Percentiles rank a stretch among this genome's conserved stretches.
Conservation (phyloP, 2,329 filamentous ascomycete genomes). For the Diaporthe australafricana region DNA sequence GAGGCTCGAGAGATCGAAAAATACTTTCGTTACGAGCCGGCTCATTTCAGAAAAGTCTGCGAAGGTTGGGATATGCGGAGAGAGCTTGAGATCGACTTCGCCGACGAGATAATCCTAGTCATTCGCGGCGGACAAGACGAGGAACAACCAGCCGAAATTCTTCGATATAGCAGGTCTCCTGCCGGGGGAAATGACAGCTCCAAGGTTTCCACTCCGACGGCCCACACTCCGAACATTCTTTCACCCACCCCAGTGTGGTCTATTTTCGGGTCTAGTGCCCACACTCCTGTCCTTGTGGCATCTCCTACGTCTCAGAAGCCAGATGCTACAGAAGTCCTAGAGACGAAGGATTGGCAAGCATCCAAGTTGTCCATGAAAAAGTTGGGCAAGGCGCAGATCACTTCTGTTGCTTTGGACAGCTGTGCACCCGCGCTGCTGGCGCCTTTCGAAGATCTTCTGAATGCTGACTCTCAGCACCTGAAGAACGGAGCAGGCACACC, state of each 20-base stretch:
- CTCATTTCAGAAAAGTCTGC: slow-evolving; percentile 82
- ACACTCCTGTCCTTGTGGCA: neutral
- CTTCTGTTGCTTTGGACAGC: slow-evolving; percentile 76
- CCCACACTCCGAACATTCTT: neutral
- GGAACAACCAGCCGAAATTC: slow-evolving; percentile 56
- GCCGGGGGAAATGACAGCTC: slow-evolving; percentile 27
- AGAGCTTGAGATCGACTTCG: slow-evolving; percentile 88
- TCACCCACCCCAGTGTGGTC: slow-evolving; percentile 25
- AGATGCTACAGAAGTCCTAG: neutral
- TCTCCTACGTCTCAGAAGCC: neutral
- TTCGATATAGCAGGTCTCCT: slow-evolving; percentile 56
- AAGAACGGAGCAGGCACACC: slow-evolving; percentile 53
- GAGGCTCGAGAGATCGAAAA: slow-evolving; percentile 87
- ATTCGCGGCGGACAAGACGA: slow-evolving; percentile 79
- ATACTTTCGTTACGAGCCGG: slow-evolving; percentile 78
- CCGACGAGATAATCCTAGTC: slow-evolving; percentile 80
- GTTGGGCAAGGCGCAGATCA: slow-evolving; percentile 71
- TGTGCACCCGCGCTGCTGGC: slow-evolving; percentile 80
- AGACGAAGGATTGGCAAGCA: slow-evolving; percentile 72
- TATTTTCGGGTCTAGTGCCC: slow-evolving; percentile 28
- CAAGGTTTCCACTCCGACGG: neutral
- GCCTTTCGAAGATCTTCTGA: slow-evolving; percentile 81
- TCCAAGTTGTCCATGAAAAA: slow-evolving; percentile 73
- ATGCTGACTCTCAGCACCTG: slow-evolving; percentile 55
- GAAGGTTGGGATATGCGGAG: slow-evolving; percentile 94